Evolutionary conservation across 768 basidiomycete genomes (phyloP).

Genomic region (Boletus eberwhitei): DNA sequence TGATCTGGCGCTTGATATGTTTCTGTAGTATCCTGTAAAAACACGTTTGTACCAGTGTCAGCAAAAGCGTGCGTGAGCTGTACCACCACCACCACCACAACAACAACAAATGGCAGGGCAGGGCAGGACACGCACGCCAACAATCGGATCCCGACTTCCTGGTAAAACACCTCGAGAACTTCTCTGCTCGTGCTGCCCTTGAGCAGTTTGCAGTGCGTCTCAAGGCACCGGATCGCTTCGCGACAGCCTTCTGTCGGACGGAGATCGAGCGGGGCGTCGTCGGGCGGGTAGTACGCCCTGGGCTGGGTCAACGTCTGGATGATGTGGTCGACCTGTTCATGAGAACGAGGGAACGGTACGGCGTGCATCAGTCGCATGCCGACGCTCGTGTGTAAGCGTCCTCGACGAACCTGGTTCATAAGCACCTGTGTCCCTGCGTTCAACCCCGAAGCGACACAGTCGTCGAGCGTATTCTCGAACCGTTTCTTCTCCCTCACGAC

Average conservation of each 20-base stretch:
- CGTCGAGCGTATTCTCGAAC: constrained; percentile 90
- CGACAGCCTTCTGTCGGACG: constrained; percentile 82
- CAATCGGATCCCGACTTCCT: constrained; percentile 91
- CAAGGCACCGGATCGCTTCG: constrained; percentile 87
- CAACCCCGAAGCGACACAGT: constrained; percentile 88
- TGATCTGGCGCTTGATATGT: constrained; percentile 96
- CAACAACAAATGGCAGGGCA: too few species aligned
- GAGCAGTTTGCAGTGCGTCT: constrained; percentile 86
- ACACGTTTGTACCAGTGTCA: too few species aligned
- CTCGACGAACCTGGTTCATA: constrained; percentile 78
- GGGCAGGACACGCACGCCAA: constrained; percentile 55
- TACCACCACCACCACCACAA: too few species aligned
- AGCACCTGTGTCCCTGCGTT: constrained; percentile 95
- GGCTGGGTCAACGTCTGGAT: constrained; percentile 79
- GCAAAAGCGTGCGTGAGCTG: too few species aligned
- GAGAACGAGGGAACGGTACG: background rate
- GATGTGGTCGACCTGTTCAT: constrained; percentile 82
- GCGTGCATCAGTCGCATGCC: background rate
- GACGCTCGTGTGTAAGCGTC: background rate
- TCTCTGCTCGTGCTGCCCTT: constrained; percentile 95
- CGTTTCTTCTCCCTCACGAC: constrained; percentile 96
- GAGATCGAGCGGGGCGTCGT: constrained; percentile 75
- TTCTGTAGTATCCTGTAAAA: constrained; percentile 70
- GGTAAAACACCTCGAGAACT: constrained; percentile 96
- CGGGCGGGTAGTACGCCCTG: constrained; percentile 87